Conservation (phyloP, 2,329 filamentous ascomycete genomes). For the Aspergillus melleus region DNA sequence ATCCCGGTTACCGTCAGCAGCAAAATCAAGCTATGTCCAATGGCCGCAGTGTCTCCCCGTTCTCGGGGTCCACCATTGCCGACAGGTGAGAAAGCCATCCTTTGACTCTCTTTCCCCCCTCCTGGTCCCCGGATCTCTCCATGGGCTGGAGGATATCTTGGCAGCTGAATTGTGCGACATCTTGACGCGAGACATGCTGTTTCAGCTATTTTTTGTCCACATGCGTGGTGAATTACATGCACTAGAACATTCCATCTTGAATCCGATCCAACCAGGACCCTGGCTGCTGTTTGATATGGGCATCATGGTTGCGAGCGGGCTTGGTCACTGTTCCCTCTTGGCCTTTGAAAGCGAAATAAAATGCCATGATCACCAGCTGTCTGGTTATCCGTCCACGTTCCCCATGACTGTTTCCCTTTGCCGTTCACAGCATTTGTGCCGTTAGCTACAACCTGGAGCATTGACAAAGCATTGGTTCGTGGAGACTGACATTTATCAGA, state of each 20-base stretch:
- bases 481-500: conserved; percentile 21
- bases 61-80: conserved; percentile 26
- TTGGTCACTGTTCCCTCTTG: background rate
- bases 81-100: conserved; percentile 32
- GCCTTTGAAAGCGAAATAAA: background rate
- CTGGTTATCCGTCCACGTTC: background rate
- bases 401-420: background rate
- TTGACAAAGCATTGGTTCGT: background rate
- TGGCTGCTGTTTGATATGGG: background rate
- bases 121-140: background rate
- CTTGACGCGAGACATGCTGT: background rate
- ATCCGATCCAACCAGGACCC: background rate
- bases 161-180: background rate
- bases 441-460: too few species aligned
- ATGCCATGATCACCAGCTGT: background rate
- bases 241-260: background rate
- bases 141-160: background rate
- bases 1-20: conserved; percentile 20
- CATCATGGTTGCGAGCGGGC: background rate
- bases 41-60: conserved; percentile 29
- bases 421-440: background rate
- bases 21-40: conserved; percentile 23
- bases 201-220: background rate
- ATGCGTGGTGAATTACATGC: background rate
- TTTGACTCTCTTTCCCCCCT: background rate